Evolutionary conservation across 768 basidiomycete genomes (phyloP), one percentile per base, ranked within the genome.

Genomic region (Pulveroboletus sp.): DNA sequence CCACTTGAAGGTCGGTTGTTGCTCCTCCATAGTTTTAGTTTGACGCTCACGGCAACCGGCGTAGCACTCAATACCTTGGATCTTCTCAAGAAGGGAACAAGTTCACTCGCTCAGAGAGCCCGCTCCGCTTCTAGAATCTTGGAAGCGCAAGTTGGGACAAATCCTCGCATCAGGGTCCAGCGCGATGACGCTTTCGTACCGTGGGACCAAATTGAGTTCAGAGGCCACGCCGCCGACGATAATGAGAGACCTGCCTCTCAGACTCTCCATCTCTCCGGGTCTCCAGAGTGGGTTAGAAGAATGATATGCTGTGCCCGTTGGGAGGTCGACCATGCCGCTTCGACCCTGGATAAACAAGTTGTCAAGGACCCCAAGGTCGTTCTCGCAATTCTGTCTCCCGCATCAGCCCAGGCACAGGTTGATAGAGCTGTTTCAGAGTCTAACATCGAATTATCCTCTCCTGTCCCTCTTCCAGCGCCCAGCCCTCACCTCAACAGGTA

Each of bases 31-130:
- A 15, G 21, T 15, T 17, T 24, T 7, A 26, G 10, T 46, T 50
- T 44, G 43, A 5, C 43, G 32, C 59, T 59, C 54, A 57, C 21
- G 14, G 39, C 30, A 21, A 30, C 24, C 38, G 24, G 21, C 44
- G 24, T 65, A 95, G 93, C 87, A 8, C 76, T 96, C 26, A 94
- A 93, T 61, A 94, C 93, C 0, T 77, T 96, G 3, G 93, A 96
- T 63, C 72, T 94, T 2, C 79, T 95, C 61, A 96, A 96, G 78
- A 96, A 95, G 64, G 93, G 93, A 1, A 82, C 84, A 0, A 86
- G 77, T 26, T 70, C 80, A 0, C 76, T 92, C 10, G 90, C 93
- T 0, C 81, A 88, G 62, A 82, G 84, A 26, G 93, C 93, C 2
- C 86, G 93, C 18, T 76, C 85, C 0, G 93, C 93, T 11, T 92